A percentile compares a stretch with the other conserved stretches of the same genome.
phyloP scores from a whole-genome alignment of 805 yeast species.

The Ogataea pignaliae region DNA sequence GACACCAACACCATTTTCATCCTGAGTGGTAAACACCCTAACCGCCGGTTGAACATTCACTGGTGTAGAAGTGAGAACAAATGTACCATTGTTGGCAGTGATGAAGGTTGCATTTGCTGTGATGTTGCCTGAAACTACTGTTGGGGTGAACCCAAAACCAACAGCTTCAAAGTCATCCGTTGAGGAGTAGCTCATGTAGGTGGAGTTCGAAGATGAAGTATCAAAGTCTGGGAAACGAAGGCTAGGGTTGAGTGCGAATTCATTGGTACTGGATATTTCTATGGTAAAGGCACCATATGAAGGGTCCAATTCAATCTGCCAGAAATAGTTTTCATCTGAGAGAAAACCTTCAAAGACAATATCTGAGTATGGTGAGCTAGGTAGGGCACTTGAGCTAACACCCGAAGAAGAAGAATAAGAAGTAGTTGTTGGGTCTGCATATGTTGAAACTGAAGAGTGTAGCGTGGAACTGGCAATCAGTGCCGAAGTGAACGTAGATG shows the following conservation, averaged over 20 bases:
- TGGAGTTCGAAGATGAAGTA: background rate
- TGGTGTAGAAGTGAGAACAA: background rate
- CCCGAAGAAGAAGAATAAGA: background rate
- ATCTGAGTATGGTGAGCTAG: background rate
- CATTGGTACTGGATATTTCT: background rate
- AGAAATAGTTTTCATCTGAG: background rate
- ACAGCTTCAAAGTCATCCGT: background rate
- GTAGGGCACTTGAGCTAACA: background rate
- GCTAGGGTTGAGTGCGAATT: background rate
- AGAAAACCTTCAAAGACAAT: no score
- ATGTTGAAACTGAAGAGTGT: no score
- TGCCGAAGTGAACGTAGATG: no score
- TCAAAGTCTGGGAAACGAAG: background rate
- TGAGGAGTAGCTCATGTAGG: background rate
- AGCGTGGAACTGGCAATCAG: no score
- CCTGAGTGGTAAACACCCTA: constrained; percentile 2
- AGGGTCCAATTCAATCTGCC: background rate
- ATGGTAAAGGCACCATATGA: background rate
- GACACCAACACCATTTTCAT: constrained; percentile 7
- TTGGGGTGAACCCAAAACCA: background rate
- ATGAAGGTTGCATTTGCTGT: background rate
- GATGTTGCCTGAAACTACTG: background rate
- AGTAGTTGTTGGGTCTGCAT: constrained; percentile 10
- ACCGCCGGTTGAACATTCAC: background rate
- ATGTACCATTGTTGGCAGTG: background rate